Conservation (phyloP, 306 rosid species). For the Corylus avellana region DNA sequence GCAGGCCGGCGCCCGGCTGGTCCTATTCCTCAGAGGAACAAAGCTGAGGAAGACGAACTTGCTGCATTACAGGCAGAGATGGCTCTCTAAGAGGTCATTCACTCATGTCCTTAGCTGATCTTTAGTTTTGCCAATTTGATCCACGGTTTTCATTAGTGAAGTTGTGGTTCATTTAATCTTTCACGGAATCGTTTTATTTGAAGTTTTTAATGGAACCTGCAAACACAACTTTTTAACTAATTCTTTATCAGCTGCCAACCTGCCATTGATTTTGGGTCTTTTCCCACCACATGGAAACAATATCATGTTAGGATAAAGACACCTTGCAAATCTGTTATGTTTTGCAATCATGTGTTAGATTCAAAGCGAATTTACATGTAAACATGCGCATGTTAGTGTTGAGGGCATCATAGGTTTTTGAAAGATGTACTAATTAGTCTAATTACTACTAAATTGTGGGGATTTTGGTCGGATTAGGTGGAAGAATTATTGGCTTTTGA, state of each 20-base stretch:
- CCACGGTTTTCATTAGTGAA: background rate
- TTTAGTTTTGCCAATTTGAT: background rate
- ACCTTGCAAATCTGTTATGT: background rate
- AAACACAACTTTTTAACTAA: background rate
- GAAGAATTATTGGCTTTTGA: background rate
- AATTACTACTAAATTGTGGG: background rate
- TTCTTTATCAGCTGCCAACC: background rate
- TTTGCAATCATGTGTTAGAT: background rate
- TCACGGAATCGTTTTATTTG: background rate
- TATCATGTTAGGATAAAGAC: background rate
- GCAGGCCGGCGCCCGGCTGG: slow-evolving; percentile 79
- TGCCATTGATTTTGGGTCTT: background rate
- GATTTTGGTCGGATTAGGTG: background rate
- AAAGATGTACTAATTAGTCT: background rate
- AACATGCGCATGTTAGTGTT: background rate
- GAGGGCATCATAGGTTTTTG: background rate
- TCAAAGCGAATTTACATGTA: background rate
- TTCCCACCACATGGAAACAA: background rate
- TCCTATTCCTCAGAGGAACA: slow-evolving; percentile 59
- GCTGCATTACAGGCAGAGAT: slow-evolving; percentile 99
- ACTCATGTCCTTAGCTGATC: slow-evolving; percentile 7
- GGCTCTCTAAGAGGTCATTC: slow-evolving; percentile 84
- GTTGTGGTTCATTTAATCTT: background rate
- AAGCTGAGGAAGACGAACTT: slow-evolving; percentile 90
- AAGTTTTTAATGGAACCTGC: background rate